Conservation (phyloP, 352 stramenopile genomes). For the Salisapilia sapeloensis region DNA sequence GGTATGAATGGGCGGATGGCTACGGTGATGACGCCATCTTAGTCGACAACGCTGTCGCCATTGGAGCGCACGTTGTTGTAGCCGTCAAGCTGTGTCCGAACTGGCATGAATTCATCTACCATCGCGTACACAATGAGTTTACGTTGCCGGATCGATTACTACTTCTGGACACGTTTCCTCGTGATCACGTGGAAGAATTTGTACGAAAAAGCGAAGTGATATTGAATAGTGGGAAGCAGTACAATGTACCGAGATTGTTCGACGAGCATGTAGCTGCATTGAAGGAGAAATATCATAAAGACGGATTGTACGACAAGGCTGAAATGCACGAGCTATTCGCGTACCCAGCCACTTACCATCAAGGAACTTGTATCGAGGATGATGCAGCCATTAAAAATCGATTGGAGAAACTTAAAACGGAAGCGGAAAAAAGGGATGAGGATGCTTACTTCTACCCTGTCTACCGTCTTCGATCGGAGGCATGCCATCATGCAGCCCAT, state of each 20-base stretch:
- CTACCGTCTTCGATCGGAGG: slow-evolving; percentile 5
- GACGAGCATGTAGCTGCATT: slow-evolving; percentile 26
- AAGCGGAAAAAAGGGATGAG: slow-evolving; percentile 1
- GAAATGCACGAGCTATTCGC: slow-evolving; percentile 14
- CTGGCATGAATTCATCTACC: slow-evolving; percentile 72
- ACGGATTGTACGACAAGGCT: slow-evolving; percentile 3
- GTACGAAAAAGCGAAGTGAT: slow-evolving; percentile 22
- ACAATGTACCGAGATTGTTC: slow-evolving; percentile 17
- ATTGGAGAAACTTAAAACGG: slow-evolving; percentile 12
- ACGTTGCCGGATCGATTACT: slow-evolving; percentile 1
- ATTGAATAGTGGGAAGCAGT: slow-evolving; percentile 10
- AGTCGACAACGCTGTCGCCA: slow-evolving; percentile 28
- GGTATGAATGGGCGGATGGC: background rate
- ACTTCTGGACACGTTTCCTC: slow-evolving; percentile 5
- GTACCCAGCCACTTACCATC: slow-evolving; percentile 33
- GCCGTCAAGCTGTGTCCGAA: slow-evolving; percentile 56
- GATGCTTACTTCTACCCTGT: slow-evolving; percentile 41
- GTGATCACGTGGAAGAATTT: slow-evolving; percentile 5
- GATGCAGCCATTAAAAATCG: slow-evolving; percentile 35
- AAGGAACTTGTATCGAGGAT: slow-evolving; percentile 27
- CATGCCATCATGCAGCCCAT: slow-evolving; percentile 22
- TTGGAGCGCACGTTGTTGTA: slow-evolving; percentile 41
- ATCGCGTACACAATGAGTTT: slow-evolving; percentile 7
- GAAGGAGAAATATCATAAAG: slow-evolving; percentile 4
- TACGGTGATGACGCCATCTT: background rate